Percentiles rank a stretch among this genome's conserved stretches.
These are phyloP conservation scores for Lactarius akahatsu DNA, from an alignment of 768 basidiomycete genomes.

Conservation along the genomic window DNA sequence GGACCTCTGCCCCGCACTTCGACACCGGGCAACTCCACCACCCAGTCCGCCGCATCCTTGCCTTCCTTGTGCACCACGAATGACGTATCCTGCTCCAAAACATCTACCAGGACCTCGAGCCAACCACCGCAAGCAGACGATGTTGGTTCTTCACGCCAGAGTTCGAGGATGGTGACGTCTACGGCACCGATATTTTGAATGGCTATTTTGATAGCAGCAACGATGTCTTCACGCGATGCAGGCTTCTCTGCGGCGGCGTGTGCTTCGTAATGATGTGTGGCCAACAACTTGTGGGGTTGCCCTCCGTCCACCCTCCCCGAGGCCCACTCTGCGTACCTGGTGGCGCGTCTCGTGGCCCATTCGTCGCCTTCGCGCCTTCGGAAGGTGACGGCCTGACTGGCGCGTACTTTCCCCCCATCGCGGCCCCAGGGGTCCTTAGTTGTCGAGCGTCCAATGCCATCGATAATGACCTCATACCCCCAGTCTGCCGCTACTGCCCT, in stretches of 20 bases:
- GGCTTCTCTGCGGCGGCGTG: conserved; percentile 50
- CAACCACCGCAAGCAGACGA: conserved; percentile 56
- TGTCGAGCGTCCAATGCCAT: conserved; percentile 56
- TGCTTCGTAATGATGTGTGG: conserved; percentile 48
- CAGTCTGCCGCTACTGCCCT: conserved; percentile 53
- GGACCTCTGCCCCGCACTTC: conserved; percentile 24
- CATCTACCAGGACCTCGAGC: conserved; percentile 53
- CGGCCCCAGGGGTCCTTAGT: conserved; percentile 73
- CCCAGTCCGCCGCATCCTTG: conserved; percentile 28
- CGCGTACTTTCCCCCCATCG: conserved; percentile 61
- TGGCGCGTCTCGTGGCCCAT: conserved; percentile 34
- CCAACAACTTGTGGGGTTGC: conserved; percentile 48
- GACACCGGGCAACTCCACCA: conserved; percentile 32
- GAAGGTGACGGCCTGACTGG: conserved; percentile 68
- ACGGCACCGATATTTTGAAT: conserved; percentile 56
- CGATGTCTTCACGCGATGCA: conserved; percentile 47
- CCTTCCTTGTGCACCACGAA: conserved; percentile 20
- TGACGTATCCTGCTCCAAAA: conserved; percentile 39
- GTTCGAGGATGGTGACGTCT: conserved; percentile 44
- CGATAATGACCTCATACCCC: conserved; percentile 67
- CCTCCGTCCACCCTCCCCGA: conserved; percentile 23
- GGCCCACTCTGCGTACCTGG: conserved; percentile 33
- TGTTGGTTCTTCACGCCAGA: conserved; percentile 49
- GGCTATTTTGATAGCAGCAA: conserved; percentile 45
- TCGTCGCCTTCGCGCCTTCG: conserved; percentile 42